These are phyloP conservation scores for Diddensiella caesifluorescens DNA, from an alignment of 805 yeast genomes.

Conservation along the genomic window DNA sequence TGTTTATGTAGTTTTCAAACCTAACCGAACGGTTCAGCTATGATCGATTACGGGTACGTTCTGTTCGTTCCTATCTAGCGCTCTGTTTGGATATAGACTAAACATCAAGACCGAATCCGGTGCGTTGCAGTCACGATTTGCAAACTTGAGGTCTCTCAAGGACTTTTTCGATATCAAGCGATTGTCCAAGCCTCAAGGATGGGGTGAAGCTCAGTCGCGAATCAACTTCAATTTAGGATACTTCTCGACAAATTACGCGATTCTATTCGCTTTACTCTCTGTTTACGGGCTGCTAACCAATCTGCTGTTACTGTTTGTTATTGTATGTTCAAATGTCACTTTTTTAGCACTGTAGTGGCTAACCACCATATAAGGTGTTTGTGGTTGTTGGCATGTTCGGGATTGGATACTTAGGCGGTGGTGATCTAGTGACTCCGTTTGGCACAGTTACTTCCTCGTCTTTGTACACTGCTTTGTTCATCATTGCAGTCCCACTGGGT, in stretches of 20 bases:
- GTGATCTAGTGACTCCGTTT: constrained; percentile 65
- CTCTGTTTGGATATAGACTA: constrained; percentile 4
- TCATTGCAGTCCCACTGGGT: constrained; percentile 75
- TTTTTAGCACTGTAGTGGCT: not conserved
- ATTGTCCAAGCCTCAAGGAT: constrained; percentile 83
- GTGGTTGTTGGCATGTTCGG: constrained; percentile 72
- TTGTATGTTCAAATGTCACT: constrained; percentile 31
- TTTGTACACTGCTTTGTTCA: constrained; percentile 74
- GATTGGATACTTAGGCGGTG: constrained; percentile 74
- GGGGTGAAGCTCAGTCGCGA: constrained; percentile 84
- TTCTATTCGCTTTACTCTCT: constrained; percentile 65
- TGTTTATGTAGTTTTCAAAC: constrained; percentile 32
- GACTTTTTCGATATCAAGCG: constrained; percentile 91
- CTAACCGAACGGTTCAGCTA: constrained; percentile 45
- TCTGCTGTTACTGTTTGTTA: constrained; percentile 74
- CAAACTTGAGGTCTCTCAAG: constrained; percentile 80
- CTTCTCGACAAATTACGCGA: constrained; percentile 79
- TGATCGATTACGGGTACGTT: constrained; percentile 42
- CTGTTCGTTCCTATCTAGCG: not conserved
- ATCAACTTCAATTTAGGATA: constrained; percentile 81
- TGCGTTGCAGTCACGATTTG: constrained; percentile 51
- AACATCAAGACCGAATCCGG: constrained; percentile 12
- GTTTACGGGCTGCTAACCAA: constrained; percentile 87
- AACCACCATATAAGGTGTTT: constrained; percentile 31
- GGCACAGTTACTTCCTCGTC: constrained; percentile 70